These are phyloP conservation scores for Euptelea pleiosperma DNA, from an alignment of 164 flowering plant genomes.

Conservation along the genomic window DNA sequence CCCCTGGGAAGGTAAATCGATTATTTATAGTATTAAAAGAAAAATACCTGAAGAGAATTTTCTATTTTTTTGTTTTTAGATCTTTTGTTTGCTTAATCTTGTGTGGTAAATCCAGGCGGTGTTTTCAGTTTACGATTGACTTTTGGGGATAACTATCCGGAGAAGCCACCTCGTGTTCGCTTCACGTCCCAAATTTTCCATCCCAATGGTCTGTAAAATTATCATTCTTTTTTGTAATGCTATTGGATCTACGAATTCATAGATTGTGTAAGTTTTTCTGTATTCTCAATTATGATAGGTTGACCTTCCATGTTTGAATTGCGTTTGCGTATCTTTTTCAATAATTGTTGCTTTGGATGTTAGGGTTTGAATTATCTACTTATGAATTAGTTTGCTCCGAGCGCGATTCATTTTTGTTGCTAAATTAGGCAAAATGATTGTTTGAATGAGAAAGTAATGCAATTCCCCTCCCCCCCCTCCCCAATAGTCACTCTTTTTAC, in stretches of 20 bases:
- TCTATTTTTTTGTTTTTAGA: not conserved
- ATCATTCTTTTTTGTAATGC: not conserved
- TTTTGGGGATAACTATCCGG: conserved; percentile 44
- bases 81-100: conserved; percentile 7
- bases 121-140: conserved; percentile 41
- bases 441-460: no score
- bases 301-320: conserved; percentile 9
- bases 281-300: not conserved
- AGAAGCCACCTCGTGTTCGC: conserved; percentile 51
- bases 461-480: no score
- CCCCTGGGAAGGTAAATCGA: conserved; percentile 50
- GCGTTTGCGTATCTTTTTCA: not conserved
- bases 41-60: no score
- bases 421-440: no score
- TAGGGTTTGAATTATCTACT: no score
- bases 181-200: conserved; percentile 51
- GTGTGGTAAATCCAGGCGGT: conserved; percentile 36
- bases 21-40: no score
- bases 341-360: no score
- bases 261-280: not conserved
- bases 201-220: conserved; percentile 41
- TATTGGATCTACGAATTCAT: not conserved
- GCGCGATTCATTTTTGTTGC: no score
- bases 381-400: no score
- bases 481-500: no score